Conservation (phyloP, 371 early-diverging fungal genomes). For the Zychaea mexicana region DNA sequence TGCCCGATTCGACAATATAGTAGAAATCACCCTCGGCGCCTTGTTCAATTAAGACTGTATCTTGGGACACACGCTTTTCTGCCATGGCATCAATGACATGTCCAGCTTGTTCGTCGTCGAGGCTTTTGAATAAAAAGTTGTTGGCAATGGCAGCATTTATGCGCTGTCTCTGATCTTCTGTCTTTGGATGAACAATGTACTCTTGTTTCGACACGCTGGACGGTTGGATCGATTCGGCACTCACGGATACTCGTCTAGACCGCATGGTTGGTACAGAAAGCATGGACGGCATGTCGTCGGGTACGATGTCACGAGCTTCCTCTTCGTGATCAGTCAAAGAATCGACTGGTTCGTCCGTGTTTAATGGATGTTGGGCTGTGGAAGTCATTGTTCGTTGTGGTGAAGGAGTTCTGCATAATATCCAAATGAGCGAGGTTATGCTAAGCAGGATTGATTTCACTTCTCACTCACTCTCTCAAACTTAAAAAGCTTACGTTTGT, state of each 20-base stretch:
- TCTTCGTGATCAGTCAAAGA: conserved; percentile 22
- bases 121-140: conserved; percentile 91
- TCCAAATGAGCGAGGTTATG: too few relatives aligned
- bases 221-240: conserved; percentile 96
- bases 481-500: background rate
- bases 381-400: conserved; percentile 2
- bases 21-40: conserved; percentile 97
- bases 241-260: conserved; percentile 94
- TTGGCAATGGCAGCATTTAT: conserved; percentile 79
- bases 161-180: conserved; percentile 78
- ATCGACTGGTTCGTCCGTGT: background rate
- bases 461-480: background rate
- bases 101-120: conserved; percentile 94
- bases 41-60: conserved; percentile 88
- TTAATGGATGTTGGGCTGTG: background rate
- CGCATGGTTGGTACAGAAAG: conserved; percentile 67
- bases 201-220: conserved; percentile 65
- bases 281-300: conserved; percentile 24
- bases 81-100: conserved; percentile 97
- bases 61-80: conserved; percentile 77
- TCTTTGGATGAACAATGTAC: conserved; percentile 87
- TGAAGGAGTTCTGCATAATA: too few relatives aligned
- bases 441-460: too few relatives aligned
- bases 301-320: conserved; percentile 31
- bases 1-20: conserved; percentile 96